phyloP scores from a whole-genome alignment of 306 rosid genomes.

The Quercus cerris region DNA sequence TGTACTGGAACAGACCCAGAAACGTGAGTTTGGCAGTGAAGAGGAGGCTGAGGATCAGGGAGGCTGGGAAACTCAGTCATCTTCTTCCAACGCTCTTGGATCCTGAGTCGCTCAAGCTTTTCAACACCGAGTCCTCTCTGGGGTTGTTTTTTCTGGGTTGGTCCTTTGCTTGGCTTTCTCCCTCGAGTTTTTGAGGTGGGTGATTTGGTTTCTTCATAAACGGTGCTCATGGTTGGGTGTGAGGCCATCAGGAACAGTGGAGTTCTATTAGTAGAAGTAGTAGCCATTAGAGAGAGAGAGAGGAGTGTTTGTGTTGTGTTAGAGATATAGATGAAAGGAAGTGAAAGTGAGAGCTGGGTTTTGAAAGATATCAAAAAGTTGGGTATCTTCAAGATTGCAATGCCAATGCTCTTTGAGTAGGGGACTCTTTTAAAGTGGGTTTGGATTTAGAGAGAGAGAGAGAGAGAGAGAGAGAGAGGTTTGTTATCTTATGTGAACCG shows the following conservation, averaged over 20 bases:
- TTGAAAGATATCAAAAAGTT: background rate
- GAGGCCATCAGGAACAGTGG: constrained; percentile 38
- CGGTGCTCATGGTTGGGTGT: constrained; percentile 10
- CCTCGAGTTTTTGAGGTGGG: constrained; percentile 27
- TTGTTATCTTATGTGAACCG: constrained; percentile 5
- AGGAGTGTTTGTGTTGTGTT: background rate
- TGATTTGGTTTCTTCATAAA: constrained; percentile 13
- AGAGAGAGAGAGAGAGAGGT: constrained; percentile 20
- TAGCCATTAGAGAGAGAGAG: constrained; percentile 24
- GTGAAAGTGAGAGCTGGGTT: background rate
- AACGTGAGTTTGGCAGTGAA: background rate
- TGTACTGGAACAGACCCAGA: constrained; percentile 32
- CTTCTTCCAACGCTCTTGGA: constrained; percentile 40
- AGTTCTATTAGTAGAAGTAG: background rate
- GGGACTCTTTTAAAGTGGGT: background rate
- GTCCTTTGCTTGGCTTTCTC: constrained; percentile 30
- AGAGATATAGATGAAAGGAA: background rate
- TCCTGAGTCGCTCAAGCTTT: constrained; percentile 55
- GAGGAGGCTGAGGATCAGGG: background rate
- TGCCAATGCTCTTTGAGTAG: background rate
- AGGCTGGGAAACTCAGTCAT: constrained; percentile 28
- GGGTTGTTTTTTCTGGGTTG: constrained; percentile 44
- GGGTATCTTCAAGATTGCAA: constrained; percentile 4
- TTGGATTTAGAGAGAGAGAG: constrained; percentile 10
- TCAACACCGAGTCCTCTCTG: constrained; percentile 79